phyloP scores from a whole-genome alignment of 768 basidiomycete genomes.

The Asterophora parasitica region DNA sequence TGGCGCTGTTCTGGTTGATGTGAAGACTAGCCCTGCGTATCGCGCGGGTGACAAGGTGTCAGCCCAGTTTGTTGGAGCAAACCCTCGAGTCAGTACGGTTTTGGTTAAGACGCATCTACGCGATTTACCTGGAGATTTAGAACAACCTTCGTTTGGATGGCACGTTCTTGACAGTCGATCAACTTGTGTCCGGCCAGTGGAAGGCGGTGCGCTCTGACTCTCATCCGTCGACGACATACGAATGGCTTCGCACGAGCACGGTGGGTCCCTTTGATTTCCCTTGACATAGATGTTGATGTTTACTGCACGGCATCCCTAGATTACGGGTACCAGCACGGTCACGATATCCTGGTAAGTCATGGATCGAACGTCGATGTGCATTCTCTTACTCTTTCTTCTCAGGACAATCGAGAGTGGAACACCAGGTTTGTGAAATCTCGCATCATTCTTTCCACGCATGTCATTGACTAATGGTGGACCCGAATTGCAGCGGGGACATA shows the following conservation, averaged over 20 bases:
- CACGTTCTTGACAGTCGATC: constrained; percentile 69
- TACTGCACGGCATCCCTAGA: constrained; percentile 28
- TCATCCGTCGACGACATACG: constrained; percentile 69
- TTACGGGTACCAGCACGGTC: constrained; percentile 59
- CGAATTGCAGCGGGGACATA: constrained; percentile 56
- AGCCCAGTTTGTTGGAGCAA: constrained; percentile 69
- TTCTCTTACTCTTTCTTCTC: constrained; percentile 8
- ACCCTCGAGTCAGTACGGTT: constrained; percentile 55
- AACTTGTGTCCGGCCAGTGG: constrained; percentile 46
- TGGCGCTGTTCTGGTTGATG: constrained; percentile 57
- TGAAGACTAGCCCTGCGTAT: constrained; percentile 43
- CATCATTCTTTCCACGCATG: neutral
- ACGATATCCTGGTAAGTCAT: constrained; percentile 58
- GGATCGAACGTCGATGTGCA: neutral
- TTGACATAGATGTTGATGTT: constrained; percentile 4
- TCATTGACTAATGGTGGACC: neutral
- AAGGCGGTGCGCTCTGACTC: constrained; percentile 63
- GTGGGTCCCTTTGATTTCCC: constrained; percentile 27
- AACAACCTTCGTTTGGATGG: constrained; percentile 74
- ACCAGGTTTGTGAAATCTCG: constrained; percentile 36
- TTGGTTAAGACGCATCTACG: neutral
- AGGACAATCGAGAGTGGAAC: constrained; percentile 65
- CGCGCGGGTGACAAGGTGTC: constrained; percentile 51
- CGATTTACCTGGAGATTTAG: constrained; percentile 28
- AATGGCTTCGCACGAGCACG: constrained; percentile 56